Evolutionary conservation across 2,329 filamentous ascomycete species (phyloP), one percentile per base, ranked within the genome.

Genomic region (Alternaria conjuncta): DNA sequence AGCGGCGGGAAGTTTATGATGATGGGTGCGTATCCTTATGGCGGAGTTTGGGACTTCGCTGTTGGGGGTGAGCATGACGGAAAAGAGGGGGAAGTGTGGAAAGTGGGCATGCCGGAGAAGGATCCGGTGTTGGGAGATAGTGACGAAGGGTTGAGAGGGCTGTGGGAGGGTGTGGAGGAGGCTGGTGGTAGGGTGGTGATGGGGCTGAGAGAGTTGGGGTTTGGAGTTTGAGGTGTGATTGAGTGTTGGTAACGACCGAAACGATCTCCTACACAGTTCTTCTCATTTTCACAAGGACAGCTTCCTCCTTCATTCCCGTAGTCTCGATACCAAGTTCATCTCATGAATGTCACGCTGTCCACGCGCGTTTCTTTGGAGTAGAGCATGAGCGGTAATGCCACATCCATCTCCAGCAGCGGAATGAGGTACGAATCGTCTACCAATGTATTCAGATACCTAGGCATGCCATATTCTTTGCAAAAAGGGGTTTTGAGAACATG

Each of bases 11-110:
- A 71, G 54, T 87, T 86, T 66, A 85, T 82, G 55, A 87, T 87
- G 86, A 83, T 88, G 74, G 87, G 87, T 0, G 86, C 85, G 5
- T 89, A 89, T 78, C 85, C 85, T 3, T 69, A 70, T 36, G 80
- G 82, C 3, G 78, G 77, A 1, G 73, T 76, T 11, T 88, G 86
- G 86, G 85, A 87, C 70, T 87, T 85, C 71, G 76, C 76, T 5
- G 74, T 80, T 3, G 84, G 83, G 9, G 84, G 83, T 1, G 82
- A 83, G 63, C 75, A 84, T 70, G 71, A 70, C 20, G 82, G 78
- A 12, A 68, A 75, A 15, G 84, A 81, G 67, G 77, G 82, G 53
- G 69, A 78, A 61, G 79, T 83, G 0, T 87, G 86, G 85, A 62
- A 64, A 20, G 81, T 86, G 25, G 61, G 72, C 25, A 83, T 81